Conservation (phyloP, 139 green algal genomes). For the Parachlorella kessleri region DNA sequence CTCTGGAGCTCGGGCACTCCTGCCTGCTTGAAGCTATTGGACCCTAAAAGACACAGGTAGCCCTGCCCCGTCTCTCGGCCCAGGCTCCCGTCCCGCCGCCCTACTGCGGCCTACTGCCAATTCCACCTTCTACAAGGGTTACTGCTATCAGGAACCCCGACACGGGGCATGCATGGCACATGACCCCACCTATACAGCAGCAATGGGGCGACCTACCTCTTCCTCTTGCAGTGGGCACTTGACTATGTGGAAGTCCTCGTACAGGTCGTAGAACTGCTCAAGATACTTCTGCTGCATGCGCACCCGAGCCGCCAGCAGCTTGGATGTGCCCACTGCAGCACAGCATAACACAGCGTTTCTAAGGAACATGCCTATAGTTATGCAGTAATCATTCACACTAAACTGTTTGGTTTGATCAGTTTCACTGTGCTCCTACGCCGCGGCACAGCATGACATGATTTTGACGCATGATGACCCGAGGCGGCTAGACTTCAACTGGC, state of each 20-base stretch:
- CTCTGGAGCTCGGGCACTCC: no score
- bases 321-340: constrained; percentile 40
- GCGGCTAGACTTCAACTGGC: no score
- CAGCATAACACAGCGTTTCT: neutral
- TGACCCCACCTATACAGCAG: neutral
- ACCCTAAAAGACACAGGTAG: neutral
- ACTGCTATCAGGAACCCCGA: neutral
- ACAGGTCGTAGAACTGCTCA: constrained; percentile 91
- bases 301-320: constrained; percentile 81
- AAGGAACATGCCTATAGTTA: no score
- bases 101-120: neutral
- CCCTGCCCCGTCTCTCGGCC: neutral
- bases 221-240: constrained; percentile 90
- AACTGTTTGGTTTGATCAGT: no score
- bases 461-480: no score
- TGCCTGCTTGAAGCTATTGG: no score
- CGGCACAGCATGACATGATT: no score
- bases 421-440: no score
- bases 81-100: neutral
- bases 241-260: constrained; percentile 94
- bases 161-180: neutral
- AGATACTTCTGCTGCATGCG: constrained; percentile 96
- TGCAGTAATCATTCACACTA: no score
- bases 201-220: constrained; percentile 67
- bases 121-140: neutral